Conservation (phyloP, 1,284 basidiomycete species). For the Irpex rosettiformis region DNA sequence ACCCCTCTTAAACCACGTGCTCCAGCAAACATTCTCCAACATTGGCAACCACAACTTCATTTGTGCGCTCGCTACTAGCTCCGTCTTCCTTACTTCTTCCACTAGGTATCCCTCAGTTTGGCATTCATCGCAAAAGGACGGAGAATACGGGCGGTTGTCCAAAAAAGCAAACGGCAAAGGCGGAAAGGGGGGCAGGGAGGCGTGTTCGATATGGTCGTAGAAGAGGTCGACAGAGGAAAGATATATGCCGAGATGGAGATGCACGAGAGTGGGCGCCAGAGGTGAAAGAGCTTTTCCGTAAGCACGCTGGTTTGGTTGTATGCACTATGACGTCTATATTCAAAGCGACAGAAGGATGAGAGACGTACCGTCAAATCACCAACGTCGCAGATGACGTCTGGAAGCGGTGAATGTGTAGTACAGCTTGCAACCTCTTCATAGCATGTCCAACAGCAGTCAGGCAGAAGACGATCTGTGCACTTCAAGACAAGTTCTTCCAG, state of each 20-base stretch:
- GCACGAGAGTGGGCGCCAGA: constrained; percentile 41
- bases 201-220: constrained; percentile 39
- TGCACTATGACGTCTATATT: neutral
- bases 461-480: constrained; percentile 52
- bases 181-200: constrained; percentile 30
- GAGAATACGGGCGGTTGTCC: constrained; percentile 27
- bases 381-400: constrained; percentile 40
- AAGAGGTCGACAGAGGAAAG: constrained; percentile 47
- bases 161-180: constrained; percentile 32
- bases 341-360: neutral
- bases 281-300: constrained; percentile 31
- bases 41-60: constrained; percentile 40
- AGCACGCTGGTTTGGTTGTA: constrained; percentile 20
- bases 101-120: constrained; percentile 17
- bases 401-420: constrained; percentile 59
- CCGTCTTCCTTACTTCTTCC: constrained; percentile 33
- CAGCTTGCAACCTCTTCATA: constrained; percentile 55
- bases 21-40: constrained; percentile 48
- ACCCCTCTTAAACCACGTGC: constrained; percentile 40
- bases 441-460: constrained; percentile 56
- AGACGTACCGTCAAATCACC: constrained; percentile 50
- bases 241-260: constrained; percentile 57
- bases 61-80: constrained; percentile 38
- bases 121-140: constrained; percentile 33
- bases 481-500: constrained; percentile 49